A percentile compares a stretch with the other conserved stretches of the same genome.
phyloP scores from a whole-genome alignment of 371 early-diverging fungal genomes.

The Syncephalis plumigaleata region DNA sequence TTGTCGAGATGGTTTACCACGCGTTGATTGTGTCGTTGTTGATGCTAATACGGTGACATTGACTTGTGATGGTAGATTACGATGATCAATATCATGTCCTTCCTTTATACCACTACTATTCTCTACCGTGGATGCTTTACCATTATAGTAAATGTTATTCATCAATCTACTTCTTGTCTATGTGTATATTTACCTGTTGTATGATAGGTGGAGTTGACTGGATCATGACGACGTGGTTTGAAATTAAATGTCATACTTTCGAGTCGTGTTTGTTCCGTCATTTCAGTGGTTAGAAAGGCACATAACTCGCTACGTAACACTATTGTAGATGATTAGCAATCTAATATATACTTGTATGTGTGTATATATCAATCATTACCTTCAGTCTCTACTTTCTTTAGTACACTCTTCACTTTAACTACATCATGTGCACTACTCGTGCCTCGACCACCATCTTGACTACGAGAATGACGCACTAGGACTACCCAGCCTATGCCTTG shows the following conservation, averaged over 20 bases:
- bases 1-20: too few species aligned
- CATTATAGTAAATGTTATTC: too few species aligned
- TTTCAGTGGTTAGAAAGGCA: slow-evolving; percentile 42
- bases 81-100: slow-evolving; percentile 6
- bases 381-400: slow-evolving; percentile 47
- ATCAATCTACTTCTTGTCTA: too few species aligned
- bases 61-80: slow-evolving; percentile 5
- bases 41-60: slow-evolving; percentile 15
- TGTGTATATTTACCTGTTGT: slow-evolving; percentile 20
- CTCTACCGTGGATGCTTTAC: too few species aligned
- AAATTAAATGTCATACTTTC: slow-evolving; percentile 22
- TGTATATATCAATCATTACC: too few species aligned
- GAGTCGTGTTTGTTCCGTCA: slow-evolving; percentile 38
- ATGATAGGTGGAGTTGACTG: slow-evolving; percentile 5
- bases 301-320: slow-evolving; percentile 28
- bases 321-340: too few species aligned
- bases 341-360: too few species aligned
- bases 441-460: slow-evolving; percentile 9
- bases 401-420: slow-evolving; percentile 59
- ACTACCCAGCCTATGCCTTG: slow-evolving; percentile 68
- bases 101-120: background rate
- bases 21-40: slow-evolving; percentile 25
- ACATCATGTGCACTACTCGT: slow-evolving; percentile 4
- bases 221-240: slow-evolving; percentile 16
- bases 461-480: slow-evolving; percentile 22